Evolutionary conservation across 768 basidiomycete genomes (phyloP), one percentile per base, ranked within the genome.

Genomic region (Kwoniella newhampshirensis): DNA sequence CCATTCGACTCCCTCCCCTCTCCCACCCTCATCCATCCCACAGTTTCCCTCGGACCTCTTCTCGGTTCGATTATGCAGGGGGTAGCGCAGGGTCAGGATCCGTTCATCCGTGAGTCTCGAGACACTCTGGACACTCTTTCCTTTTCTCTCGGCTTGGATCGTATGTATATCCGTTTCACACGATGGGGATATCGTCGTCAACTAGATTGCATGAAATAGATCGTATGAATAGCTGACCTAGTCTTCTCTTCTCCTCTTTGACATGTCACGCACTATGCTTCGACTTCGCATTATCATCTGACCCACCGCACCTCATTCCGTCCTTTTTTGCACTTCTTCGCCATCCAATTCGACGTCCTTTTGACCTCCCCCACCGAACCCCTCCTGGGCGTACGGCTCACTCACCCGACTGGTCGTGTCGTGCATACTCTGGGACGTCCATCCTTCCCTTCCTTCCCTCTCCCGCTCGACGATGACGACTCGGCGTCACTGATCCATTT

Each of bases 31-130:
- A 49, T 18, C n/a, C 47, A 13, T 32, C 30, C 26, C 46, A 3
- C 46, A 26, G 6, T 4, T 18, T 8, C 4, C 23, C 8, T 6
- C 30, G n/a, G 2, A 15, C n/a, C 47, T n/a, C 47, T 32, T 17
- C 17, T 42, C 40, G 40, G 6, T 42, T 42, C 21, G 40, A 42
- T 42, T 42, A 42, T 42, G 32, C 7, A 32, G 32, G 32, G 32
- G 13, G 32, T 32, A 27, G 25, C n/a, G 12, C 44, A 27, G 44
- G 25, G 27, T 17, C 25, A 45, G 44, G 44, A 27, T 54, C 53
- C 18, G 32, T 56, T 27, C 54, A 56, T 41, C 54, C 54, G 54
- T 56, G 30, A 56, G 54, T 56, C n/a, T n/a, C n/a, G n/a, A n/a
- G n/a, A n/a, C n/a, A n/a, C n/a, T 49, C 48, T 49, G 18, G 13